These are phyloP conservation scores for Coemansia sp. DNA, from an alignment of 192 early-diverging fungal genomes.

Conservation along the genomic window DNA sequence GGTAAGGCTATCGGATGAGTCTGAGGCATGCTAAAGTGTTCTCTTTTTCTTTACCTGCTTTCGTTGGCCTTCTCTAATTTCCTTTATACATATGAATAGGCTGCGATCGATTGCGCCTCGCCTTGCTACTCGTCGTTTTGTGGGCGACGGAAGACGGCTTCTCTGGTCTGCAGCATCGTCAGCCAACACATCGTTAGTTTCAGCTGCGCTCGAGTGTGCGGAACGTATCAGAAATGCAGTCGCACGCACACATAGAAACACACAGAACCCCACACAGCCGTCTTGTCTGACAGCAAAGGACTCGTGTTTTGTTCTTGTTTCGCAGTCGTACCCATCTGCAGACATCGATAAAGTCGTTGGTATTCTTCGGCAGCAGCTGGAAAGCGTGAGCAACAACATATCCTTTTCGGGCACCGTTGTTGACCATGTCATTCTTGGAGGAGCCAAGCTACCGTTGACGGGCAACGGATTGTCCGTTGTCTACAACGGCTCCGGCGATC, in stretches of 20 bases:
- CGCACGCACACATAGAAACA: not conserved
- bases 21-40: not conserved
- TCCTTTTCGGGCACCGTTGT: slow-evolving; percentile 28
- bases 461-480: slow-evolving; percentile 27
- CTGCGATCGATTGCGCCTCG: not conserved
- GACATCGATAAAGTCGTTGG: slow-evolving; percentile 14
- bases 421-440: slow-evolving; percentile 14
- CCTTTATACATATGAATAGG: not conserved
- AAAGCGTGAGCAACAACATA: not conserved
- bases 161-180: slow-evolving; percentile 44
- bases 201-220: slow-evolving; percentile 16
- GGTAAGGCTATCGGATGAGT: no score
- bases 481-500: slow-evolving; percentile 13
- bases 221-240: not conserved
- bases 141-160: not conserved
- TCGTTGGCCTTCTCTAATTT: not conserved
- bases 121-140: not conserved
- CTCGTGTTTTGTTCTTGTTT: slow-evolving; percentile 41
- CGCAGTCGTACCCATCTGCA: slow-evolving; percentile 24
- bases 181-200: slow-evolving; percentile 8
- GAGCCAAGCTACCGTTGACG: not conserved
- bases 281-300: not conserved
- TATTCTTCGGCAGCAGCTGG: slow-evolving; percentile 3
- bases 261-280: no score
- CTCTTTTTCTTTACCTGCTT: not conserved